phyloP scores from a whole-genome alignment of 306 rosid genomes.

The Psophocarpus tetragonolobus region DNA sequence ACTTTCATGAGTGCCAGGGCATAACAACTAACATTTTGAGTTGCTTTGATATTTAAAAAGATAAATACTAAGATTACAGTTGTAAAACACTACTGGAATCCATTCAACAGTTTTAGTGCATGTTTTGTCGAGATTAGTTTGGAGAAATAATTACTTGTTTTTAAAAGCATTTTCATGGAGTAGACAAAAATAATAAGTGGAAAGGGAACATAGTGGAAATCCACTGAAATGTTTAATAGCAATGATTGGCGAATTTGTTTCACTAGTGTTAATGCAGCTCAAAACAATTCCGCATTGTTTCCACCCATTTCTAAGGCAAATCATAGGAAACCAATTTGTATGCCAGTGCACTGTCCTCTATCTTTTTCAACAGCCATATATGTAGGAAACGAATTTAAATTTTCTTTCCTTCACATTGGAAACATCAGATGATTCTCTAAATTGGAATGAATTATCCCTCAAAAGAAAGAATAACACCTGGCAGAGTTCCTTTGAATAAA shows the following conservation, averaged over 20 bases:
- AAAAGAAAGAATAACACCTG: background rate
- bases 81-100: background rate
- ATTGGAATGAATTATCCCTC: background rate
- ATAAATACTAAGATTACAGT: too few relatives aligned
- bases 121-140: too few relatives aligned
- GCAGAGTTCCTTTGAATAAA: background rate
- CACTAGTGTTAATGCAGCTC: background rate
- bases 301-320: background rate
- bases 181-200: background rate
- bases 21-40: background rate
- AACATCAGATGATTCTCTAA: background rate
- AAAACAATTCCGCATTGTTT: too few relatives aligned
- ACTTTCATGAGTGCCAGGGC: background rate
- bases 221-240: background rate
- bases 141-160: background rate
- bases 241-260: constrained; percentile 11
- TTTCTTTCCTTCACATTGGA: background rate
- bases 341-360: background rate
- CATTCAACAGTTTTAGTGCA: background rate
- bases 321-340: background rate
- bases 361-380: background rate
- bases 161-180: background rate
- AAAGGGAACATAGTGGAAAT: constrained; percentile 5
- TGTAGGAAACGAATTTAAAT: background rate
- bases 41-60: background rate